Evolutionary conservation across 805 yeast genomes (phyloP), one percentile per base, ranked within the genome.

Genomic region (Pichia scutulata): DNA sequence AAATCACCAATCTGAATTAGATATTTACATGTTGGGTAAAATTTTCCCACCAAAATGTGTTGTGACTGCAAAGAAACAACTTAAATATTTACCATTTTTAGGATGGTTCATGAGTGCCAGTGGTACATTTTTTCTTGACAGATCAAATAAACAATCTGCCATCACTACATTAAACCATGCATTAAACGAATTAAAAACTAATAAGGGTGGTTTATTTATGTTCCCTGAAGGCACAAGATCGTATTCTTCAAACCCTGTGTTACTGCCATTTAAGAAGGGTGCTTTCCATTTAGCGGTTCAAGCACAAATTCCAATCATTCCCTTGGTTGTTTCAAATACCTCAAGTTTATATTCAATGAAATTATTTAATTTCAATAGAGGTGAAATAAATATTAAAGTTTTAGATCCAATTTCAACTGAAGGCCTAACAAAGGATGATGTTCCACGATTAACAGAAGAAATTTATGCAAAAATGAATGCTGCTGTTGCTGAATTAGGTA

Each of bases 151-250:
- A 55, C 80, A 78, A 51, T 81, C 84, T 62, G 89, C 97, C 22
- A 78, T 88, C 51, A 73, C 71, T 50, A 86, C 93, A 10, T 77
- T 93, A 64, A 82, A 82, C 48, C 66, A 69, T 14, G 96, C 97
- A 5, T 75, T 88, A 48, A 66, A 68, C 12, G 72, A 73, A 24
- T 73, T 93, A 65, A 82, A 81, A 62, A 61, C 65, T 5, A 73
- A 81, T 45, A 80, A 81, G 61, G 82, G 90, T 59, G 87, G 85
- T 16, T 75, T 93, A 23, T 93, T 84, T 76, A 81, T 93, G 70
- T 93, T 90, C 74, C 97, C 98, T 24, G 99, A 93, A 69, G 99
- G 99, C 25, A 93, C 99, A 2, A 80, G 99, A 68, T 89, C 97
- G 0, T 86, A 84, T 56, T 70, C 85, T 12, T 68, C 78, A 23